These are phyloP conservation scores for Saccharomyces hybrid DNA, from an alignment of 1,139 yeast genomes.

Conservation along the genomic window DNA sequence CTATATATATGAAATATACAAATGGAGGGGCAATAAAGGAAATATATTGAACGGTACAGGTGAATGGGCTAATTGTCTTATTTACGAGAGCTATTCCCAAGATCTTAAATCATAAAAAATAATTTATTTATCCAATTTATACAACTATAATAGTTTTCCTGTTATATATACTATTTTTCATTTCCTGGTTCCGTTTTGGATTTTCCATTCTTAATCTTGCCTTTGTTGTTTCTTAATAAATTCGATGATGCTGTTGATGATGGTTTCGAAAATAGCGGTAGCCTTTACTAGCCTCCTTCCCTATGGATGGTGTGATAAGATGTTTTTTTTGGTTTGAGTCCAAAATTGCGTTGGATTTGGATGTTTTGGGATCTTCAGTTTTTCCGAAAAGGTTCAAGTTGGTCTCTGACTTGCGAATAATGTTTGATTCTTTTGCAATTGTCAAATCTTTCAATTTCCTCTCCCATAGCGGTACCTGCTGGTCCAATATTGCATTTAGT, in stretches of 20 bases:
- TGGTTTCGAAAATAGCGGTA: neutral
- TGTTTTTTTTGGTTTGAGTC: neutral
- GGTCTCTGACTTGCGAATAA: slow-evolving; percentile 27
- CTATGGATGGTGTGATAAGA: neutral
- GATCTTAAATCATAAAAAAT: neutral
- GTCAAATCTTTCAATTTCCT: slow-evolving; percentile 55
- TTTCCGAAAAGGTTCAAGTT: slow-evolving; percentile 16
- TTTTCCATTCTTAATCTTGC: neutral
- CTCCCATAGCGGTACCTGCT: slow-evolving; percentile 56
- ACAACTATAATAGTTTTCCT: neutral
- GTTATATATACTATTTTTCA: neutral
- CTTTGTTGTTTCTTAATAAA: neutral
- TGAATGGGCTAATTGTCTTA: neutral
- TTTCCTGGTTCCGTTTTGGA: neutral
- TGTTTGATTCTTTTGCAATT: slow-evolving; percentile 36
- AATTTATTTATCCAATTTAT: neutral
- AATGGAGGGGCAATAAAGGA: neutral
- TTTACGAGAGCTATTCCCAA: neutral
- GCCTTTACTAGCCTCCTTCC: neutral
- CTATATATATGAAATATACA: neutral
- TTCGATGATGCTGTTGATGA: neutral
- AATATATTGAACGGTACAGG: neutral
- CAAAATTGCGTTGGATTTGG: neutral
- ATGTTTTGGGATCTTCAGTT: neutral
- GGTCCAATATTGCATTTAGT: slow-evolving; percentile 55